A percentile compares a stretch with the other conserved stretches of the same genome.
Evolutionary conservation across 495 filamentous ascomycete genomes (phyloP).

Genomic region (Parachaetomium inaequale): DNA sequence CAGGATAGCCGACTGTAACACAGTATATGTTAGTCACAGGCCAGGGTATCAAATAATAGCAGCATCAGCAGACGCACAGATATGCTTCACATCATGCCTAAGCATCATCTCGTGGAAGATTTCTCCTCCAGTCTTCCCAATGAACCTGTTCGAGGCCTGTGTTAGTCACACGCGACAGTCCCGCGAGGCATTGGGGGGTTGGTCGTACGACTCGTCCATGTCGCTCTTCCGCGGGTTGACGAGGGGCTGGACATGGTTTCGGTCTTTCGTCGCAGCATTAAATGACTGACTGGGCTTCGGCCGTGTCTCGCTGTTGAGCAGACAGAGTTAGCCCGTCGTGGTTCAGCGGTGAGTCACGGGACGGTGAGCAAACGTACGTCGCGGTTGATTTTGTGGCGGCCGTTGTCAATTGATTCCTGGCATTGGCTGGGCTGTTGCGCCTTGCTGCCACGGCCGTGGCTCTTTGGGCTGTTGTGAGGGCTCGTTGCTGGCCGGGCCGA

Average conservation of each 20-base stretch:
- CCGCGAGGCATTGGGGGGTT: not conserved
- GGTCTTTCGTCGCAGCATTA: slow-evolving; percentile 51
- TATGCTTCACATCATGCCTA: slow-evolving; percentile 82
- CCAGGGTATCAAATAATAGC: not conserved
- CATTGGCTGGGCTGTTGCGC: slow-evolving; percentile 29
- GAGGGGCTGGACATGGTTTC: slow-evolving; percentile 64
- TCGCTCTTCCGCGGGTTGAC: slow-evolving; percentile 56
- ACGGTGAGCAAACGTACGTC: slow-evolving; percentile 14
- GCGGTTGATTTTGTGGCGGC: slow-evolving; percentile 27
- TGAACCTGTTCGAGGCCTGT: slow-evolving; percentile 58
- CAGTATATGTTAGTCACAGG: slow-evolving; percentile 17
- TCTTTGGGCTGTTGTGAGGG: slow-evolving; percentile 24
- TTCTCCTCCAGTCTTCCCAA: slow-evolving; percentile 91
- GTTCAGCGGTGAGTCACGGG: slow-evolving; percentile 26
- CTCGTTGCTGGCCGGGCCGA: slow-evolving; percentile 33
- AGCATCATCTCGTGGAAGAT: slow-evolving; percentile 99
- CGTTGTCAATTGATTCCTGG: slow-evolving; percentile 40
- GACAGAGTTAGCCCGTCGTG: slow-evolving; percentile 23
- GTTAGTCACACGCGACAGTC: slow-evolving; percentile 26
- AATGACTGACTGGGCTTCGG: slow-evolving; percentile 66
- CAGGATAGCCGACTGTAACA: slow-evolving; percentile 62
- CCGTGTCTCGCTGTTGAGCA: slow-evolving; percentile 34
- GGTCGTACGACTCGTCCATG: slow-evolving; percentile 70
- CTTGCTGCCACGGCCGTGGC: slow-evolving; percentile 28
- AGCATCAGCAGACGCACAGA: slow-evolving; percentile 60